phyloP scores from a whole-genome alignment of 192 early-diverging fungal genomes.

The Coemansia interrupta region DNA sequence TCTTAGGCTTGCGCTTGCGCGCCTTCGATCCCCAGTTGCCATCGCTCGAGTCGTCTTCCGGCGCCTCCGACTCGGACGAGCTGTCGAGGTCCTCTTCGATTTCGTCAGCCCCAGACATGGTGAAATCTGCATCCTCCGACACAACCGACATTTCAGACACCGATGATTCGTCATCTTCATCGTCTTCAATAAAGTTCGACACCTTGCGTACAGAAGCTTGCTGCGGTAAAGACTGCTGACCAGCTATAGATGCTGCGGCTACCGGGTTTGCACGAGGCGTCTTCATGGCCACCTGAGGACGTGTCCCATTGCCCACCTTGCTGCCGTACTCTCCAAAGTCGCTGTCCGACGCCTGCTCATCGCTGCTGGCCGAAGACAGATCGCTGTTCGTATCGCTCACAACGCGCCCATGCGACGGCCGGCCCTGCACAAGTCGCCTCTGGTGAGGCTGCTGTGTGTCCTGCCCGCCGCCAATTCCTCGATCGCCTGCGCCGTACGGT shows the following conservation, averaged over 20 bases:
- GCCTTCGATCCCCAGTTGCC: conserved; percentile 45
- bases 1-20: conserved; percentile 52
- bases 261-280: conserved; percentile 35
- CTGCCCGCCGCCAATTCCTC: conserved; percentile 2
- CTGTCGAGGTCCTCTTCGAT: conserved; percentile 53
- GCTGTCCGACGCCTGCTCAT: conserved; percentile 20
- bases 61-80: conserved; percentile 23
- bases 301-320: conserved; percentile 6
- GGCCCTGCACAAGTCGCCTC: conserved; percentile 30
- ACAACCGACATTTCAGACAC: conserved; percentile 28
- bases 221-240: conserved; percentile 9
- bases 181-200: conserved; percentile 19
- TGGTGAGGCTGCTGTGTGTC: conserved; percentile 7
- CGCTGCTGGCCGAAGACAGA: conserved; percentile 25
- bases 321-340: conserved; percentile 39
- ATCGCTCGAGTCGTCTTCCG: conserved; percentile 45
- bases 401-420: conserved; percentile 38
- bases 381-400: conserved; percentile 54
- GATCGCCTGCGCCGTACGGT: conserved; percentile 4
- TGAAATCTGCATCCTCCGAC: conserved; percentile 39
- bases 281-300: conserved; percentile 48
- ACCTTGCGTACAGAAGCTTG: neutral
- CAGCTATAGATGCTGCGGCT: neutral
- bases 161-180: conserved; percentile 12
- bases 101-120: conserved; percentile 43